These are phyloP conservation scores for Coniferiporia weirii DNA, from an alignment of 1,284 basidiomycete species.

Conservation along the genomic window DNA sequence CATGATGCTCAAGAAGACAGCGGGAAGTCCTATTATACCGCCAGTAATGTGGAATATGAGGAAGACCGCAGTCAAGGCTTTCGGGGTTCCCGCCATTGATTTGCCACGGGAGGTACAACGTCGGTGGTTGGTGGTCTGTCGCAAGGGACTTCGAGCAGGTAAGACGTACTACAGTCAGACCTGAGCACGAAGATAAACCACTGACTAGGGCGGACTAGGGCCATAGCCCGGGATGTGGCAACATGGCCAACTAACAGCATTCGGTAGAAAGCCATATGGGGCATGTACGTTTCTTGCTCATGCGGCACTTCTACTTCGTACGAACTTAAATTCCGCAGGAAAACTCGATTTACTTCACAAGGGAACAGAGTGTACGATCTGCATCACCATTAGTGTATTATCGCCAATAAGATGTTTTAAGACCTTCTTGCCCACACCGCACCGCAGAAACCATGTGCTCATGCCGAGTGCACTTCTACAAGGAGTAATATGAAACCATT, in stretches of 20 bases:
- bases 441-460: too few species aligned
- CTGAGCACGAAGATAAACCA: not conserved
- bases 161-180: not conserved
- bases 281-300: not conserved
- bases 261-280: slow-evolving; percentile 2
- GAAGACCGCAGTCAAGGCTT: slow-evolving; percentile 15
- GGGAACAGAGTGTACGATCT: too few species aligned
- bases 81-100: slow-evolving; percentile 12
- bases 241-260: not conserved
- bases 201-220: not conserved
- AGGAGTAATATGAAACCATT: too few species aligned
- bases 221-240: slow-evolving; percentile 11
- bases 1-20: slow-evolving; percentile 17
- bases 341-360: too few species aligned
- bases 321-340: too few species aligned
- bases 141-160: slow-evolving; percentile 6
- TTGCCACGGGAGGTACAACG: not conserved
- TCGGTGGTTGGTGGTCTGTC: not conserved
- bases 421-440: too few species aligned
- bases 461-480: too few species aligned
- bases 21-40: slow-evolving; percentile 17
- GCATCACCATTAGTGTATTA: too few species aligned
- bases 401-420: too few species aligned
- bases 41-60: slow-evolving; percentile 19
- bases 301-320: not conserved